A percentile compares a stretch with the other conserved stretches of the same genome.
phyloP scores from a whole-genome alignment of 768 basidiomycete genomes.

The Saitozyma sp. region DNA sequence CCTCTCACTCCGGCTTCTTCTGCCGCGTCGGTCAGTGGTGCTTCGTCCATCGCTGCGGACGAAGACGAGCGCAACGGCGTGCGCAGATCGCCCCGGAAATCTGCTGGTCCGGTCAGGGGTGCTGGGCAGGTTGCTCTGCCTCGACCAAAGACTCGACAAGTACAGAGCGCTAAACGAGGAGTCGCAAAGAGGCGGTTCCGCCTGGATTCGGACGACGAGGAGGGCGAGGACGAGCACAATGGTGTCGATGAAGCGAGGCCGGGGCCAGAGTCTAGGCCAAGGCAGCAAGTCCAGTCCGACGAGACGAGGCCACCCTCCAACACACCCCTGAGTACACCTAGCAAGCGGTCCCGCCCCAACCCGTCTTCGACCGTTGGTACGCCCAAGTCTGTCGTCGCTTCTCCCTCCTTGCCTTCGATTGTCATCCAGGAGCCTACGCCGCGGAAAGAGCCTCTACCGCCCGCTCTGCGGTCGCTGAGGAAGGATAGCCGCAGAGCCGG shows the following conservation, averaged over 20 bases:
- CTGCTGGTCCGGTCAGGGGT: slow-evolving; percentile 9
- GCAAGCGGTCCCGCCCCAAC: background rate
- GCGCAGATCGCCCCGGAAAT: slow-evolving; percentile 18
- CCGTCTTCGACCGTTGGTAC: slow-evolving; percentile 1
- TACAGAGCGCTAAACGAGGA: background rate
- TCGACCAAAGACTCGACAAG: slow-evolving; percentile 23
- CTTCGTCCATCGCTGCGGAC: background rate
- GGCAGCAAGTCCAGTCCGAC: background rate
- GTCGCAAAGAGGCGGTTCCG: slow-evolving; percentile 24
- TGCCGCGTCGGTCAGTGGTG: background rate
- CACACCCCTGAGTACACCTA: background rate
- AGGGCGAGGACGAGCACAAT: slow-evolving; percentile 14
- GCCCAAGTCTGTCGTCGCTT: slow-evolving; percentile 4
- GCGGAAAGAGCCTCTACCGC: slow-evolving; percentile 29
- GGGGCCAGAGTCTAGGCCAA: background rate
- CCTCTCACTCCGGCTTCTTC: slow-evolving; percentile 30
- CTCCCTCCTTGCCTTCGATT: slow-evolving; percentile 15
- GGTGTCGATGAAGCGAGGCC: background rate
- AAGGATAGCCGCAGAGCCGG: slow-evolving; percentile 8
- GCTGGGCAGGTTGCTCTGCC: slow-evolving; percentile 38
- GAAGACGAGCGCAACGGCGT: slow-evolving; percentile 12
- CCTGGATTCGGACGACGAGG: slow-evolving; percentile 36
- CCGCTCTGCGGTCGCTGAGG: slow-evolving; percentile 11
- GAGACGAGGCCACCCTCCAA: background rate
- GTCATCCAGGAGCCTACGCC: slow-evolving; percentile 38